phyloP scores from a whole-genome alignment of 179 eudicot genomes.

The Vitellaria paradoxa region DNA sequence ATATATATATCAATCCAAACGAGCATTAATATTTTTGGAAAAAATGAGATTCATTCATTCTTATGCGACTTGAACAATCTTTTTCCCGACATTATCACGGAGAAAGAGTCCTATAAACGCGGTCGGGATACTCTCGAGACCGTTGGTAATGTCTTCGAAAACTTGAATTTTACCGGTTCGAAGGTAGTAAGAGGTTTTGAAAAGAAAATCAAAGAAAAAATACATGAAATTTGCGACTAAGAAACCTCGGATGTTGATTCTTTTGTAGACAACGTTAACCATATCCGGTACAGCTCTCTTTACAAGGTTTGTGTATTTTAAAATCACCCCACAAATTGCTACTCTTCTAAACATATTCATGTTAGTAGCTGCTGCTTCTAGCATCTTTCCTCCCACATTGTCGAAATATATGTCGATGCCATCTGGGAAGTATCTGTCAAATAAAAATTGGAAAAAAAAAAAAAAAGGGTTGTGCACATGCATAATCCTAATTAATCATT shows the following conservation, averaged over 20 bases:
- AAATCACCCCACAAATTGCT: slow-evolving; percentile 53
- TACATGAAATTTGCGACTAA: slow-evolving; percentile 21
- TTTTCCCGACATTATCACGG: slow-evolving; percentile 41
- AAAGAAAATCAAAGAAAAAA: slow-evolving; percentile 28
- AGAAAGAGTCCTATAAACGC: slow-evolving; percentile 47
- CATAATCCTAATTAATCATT: too few species aligned
- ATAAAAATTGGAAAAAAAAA: not conserved
- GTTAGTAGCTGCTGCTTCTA: slow-evolving; percentile 54
- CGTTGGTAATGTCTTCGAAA: slow-evolving; percentile 43
- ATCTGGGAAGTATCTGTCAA: slow-evolving; percentile 42
- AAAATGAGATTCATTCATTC: not conserved
- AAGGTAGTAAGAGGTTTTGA: slow-evolving; percentile 32
- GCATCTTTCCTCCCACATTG: slow-evolving; percentile 65
- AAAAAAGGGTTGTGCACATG: too few species aligned
- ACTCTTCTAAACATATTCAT: slow-evolving; percentile 52
- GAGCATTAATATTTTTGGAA: too few species aligned
- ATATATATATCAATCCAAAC: too few species aligned
- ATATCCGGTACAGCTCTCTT: slow-evolving; percentile 31
- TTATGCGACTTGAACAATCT: slow-evolving; percentile 28
- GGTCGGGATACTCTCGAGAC: slow-evolving; percentile 36
- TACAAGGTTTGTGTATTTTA: slow-evolving; percentile 36
- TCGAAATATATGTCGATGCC: slow-evolving; percentile 72
- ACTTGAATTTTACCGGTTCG: slow-evolving; percentile 32
- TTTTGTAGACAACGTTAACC: slow-evolving; percentile 47
- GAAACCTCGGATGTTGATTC: slow-evolving; percentile 48